Evolutionary conservation across 208 protist genomes (phyloP), one percentile per base, ranked within the genome.

Genomic region (Trypanosoma grayi): DNA sequence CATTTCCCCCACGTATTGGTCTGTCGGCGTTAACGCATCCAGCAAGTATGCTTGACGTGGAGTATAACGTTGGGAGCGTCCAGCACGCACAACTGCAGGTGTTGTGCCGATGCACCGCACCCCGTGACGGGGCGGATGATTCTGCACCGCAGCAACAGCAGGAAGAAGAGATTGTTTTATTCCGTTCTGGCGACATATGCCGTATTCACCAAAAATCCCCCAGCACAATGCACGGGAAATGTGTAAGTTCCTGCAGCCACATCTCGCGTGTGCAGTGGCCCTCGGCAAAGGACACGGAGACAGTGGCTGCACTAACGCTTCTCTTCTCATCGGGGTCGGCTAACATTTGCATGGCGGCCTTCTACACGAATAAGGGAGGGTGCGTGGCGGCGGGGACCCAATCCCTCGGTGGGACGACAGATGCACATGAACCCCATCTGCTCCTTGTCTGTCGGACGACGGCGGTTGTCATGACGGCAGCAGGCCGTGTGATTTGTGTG

Each of bases 161-260:
- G 20, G 33, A 46, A 14, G 8, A 25, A 13, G 40, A 54, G 27
- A 28, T 71, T 60, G 50, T 65, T 50, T 6, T 71, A 28, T 59
- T 57, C 34, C 56, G 65, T 14, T 65, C 37, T 20, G 65, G 65
- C n/a, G 57, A 65, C 37, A 71, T 71, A 60, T 71, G 57, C 44
- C 39, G 55, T 9, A 27, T 59, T 0, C 16, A 25, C 13, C 34
- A 41, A 1, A 37, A 30, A 4, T 28, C 52, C 7, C 36, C 52
- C 14, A 24, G 3, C 16, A 7, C 2, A 39, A 14, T n/a, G 16
- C 13, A 53, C n/a, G 11, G 47, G 47, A 53, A 30, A 22, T 20
- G 14, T 37, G 18, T n/a, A n/a, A n/a, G n/a, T n/a, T 41, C n/a
- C 5, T 50, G 44, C 14, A 36, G 33, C 41, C n/a, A 43, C 25